phyloP scores from a whole-genome alignment of 2,329 filamentous ascomycete genomes.

The Drechslerella stenobrocha region DNA sequence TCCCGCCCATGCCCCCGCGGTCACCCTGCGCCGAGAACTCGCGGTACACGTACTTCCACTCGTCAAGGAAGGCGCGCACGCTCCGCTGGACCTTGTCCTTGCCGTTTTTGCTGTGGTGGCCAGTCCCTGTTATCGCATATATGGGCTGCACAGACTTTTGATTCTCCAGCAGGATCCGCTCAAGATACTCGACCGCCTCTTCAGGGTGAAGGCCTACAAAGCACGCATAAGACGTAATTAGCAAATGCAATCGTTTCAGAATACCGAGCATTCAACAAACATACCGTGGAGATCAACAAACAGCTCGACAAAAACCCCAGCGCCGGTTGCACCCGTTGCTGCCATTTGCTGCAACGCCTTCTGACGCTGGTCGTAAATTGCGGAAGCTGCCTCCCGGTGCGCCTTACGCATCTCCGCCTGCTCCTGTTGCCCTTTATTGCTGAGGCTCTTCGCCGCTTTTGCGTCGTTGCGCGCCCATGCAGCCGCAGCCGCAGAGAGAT shows the following conservation, averaged over 20 bases:
- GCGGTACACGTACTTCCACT: constrained; percentile 92
- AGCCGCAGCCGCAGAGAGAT: constrained; percentile 83
- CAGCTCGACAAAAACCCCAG: constrained; percentile 66
- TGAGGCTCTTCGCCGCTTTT: constrained; percentile 90
- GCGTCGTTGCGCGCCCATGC: constrained; percentile 99
- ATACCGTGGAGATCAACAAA: constrained; percentile 86
- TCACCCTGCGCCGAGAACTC: constrained; percentile 98
- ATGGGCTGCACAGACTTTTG: constrained; percentile 72
- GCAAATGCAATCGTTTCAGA: constrained; percentile 13
- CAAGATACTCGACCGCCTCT: constrained; percentile 92
- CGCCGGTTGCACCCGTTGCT: constrained; percentile 52
- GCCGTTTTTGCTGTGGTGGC: constrained; percentile 96
- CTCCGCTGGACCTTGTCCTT: constrained; percentile 98
- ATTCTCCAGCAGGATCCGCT: constrained; percentile 83
- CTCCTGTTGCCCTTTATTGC: constrained; percentile 90
- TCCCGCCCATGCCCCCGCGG: constrained; percentile 72
- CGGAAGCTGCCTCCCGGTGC: constrained; percentile 86
- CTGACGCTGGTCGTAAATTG: constrained; percentile 92
- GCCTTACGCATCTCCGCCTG: constrained; percentile 97
- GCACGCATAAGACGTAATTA: not conserved
- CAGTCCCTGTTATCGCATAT: constrained; percentile 95
- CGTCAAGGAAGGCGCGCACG: constrained; percentile 84
- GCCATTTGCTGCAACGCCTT: constrained; percentile 58
- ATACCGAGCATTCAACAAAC: constrained; percentile 45
- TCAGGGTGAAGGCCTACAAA: constrained; percentile 81